Conservation (phyloP, 106 monocot genomes). For the Posidonia australis region DNA sequence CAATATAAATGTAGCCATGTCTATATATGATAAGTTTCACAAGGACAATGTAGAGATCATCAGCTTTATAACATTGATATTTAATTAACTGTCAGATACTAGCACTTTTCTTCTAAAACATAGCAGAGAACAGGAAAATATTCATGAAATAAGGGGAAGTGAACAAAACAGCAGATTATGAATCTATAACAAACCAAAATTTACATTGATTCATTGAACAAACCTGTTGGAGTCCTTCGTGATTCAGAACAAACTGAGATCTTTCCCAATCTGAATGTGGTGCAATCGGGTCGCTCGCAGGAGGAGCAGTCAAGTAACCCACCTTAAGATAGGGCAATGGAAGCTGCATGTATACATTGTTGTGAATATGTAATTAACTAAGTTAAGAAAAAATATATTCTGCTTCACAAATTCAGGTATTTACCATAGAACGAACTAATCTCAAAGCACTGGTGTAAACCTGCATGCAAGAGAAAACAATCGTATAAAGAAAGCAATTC, state of each 20-base stretch:
- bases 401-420: constrained; percentile 5
- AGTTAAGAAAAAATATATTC: background rate
- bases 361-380: background rate
- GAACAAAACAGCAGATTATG: background rate
- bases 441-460: constrained; percentile 91
- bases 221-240: constrained; percentile 89
- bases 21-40: no score
- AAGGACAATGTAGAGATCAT: no score
- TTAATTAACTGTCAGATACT: background rate
- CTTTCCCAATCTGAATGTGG: constrained; percentile 89
- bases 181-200: background rate
- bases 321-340: constrained; percentile 91
- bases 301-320: constrained; percentile 70
- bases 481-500: constrained; percentile 2
- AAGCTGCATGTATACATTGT: constrained; percentile 35
- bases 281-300: constrained; percentile 53
- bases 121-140: no score
- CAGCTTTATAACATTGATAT: background rate
- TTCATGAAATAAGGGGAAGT: background rate
- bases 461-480: constrained; percentile 34
- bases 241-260: constrained; percentile 79
- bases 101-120: background rate
- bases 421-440: constrained; percentile 85
- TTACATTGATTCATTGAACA: background rate
- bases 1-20: no score